phyloP scores from a whole-genome alignment of 148 eudicot species.

The Pouteria glomerata region DNA sequence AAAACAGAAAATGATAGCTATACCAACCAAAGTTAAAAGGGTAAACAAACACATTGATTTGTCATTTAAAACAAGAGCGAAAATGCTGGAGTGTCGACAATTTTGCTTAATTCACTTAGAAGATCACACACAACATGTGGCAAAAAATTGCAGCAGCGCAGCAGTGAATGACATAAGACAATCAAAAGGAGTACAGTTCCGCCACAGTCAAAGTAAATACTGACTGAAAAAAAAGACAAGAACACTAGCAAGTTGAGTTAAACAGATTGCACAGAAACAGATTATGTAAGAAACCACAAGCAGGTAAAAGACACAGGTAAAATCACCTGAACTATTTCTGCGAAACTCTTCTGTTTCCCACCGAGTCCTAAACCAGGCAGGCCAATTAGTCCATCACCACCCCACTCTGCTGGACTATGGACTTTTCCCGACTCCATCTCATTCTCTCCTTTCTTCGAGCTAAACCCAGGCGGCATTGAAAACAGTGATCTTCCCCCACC shows the following conservation, averaged over 20 bases:
- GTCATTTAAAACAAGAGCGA: neutral
- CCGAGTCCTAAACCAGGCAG: constrained; percentile 88
- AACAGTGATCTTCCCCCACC: constrained; percentile 53
- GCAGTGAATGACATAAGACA: neutral
- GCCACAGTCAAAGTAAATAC: neutral
- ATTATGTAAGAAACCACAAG: neutral
- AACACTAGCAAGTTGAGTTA: neutral
- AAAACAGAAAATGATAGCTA: neutral
- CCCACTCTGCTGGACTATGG: constrained; percentile 79
- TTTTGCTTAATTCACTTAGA: neutral
- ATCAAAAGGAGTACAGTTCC: neutral
- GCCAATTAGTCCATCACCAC: constrained; percentile 91
- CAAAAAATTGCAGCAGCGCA: constrained; percentile 2
- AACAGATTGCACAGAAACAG: neutral
- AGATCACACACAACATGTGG: neutral
- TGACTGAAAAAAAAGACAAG: neutral
- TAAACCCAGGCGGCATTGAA: constrained; percentile 84
- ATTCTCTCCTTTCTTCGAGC: constrained; percentile 69
- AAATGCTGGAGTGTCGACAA: neutral
- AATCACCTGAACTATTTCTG: constrained; percentile 89
- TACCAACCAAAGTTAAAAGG: neutral
- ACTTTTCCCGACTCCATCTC: constrained; percentile 50
- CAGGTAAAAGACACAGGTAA: neutral
- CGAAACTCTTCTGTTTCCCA: constrained; percentile 86
- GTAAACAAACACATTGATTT: neutral